phyloP scores from a whole-genome alignment of 179 eudicot species.

The Spinacia oleracea region DNA sequence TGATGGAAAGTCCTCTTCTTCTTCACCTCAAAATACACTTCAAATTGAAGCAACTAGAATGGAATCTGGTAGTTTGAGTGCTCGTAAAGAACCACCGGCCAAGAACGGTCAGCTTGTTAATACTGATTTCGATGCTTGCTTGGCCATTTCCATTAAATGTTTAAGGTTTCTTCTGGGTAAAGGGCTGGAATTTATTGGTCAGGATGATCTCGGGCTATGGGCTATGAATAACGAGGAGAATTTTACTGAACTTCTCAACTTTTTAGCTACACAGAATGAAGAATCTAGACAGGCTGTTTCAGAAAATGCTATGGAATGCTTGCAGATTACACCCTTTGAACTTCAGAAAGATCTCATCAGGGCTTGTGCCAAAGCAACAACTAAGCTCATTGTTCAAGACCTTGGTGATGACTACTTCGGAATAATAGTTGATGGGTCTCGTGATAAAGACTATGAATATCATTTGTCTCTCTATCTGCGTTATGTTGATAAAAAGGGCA shows the following conservation, averaged over 20 bases:
- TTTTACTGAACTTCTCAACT: background rate
- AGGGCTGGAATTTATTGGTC: background rate
- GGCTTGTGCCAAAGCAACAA: constrained; percentile 6
- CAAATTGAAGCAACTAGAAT: background rate
- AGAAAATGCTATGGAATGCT: background rate
- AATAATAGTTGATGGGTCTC: background rate
- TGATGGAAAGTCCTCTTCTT: background rate
- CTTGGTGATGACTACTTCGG: constrained; percentile 12
- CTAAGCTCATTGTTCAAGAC: background rate
- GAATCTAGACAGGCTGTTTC: background rate
- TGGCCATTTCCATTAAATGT: background rate
- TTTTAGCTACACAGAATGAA: background rate
- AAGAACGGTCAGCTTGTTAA: background rate
- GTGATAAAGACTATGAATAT: background rate
- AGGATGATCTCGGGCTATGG: background rate
- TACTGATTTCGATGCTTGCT: constrained; percentile 1
- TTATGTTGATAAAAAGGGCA: constrained; percentile 19
- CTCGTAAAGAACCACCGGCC: background rate
- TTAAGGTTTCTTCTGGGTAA: background rate
- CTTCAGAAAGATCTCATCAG: background rate
- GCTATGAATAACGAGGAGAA: background rate
- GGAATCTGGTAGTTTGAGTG: background rate
- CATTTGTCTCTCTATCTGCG: constrained; percentile 7
- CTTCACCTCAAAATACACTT: background rate
- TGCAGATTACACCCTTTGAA: background rate